These are phyloP conservation scores for Acer saccharum DNA, from an alignment of 345 rosid genomes.

Conservation along the genomic window DNA sequence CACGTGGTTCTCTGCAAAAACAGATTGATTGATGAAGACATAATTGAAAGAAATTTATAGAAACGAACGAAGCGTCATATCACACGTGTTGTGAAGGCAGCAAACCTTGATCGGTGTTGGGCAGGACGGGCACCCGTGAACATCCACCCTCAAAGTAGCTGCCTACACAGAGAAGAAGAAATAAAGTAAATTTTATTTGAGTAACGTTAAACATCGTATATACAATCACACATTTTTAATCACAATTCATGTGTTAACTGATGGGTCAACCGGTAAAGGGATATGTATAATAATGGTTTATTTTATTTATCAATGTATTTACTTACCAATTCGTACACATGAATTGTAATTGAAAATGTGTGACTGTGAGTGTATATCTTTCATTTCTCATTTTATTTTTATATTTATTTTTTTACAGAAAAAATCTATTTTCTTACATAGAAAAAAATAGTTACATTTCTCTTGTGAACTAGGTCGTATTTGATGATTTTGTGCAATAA, in stretches of 20 bases:
- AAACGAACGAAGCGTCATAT: not conserved
- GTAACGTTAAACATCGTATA: too few species aligned
- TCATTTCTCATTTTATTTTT: too few species aligned
- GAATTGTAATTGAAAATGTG: too few species aligned
- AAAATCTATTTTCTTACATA: too few species aligned
- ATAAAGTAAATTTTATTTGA: not conserved
- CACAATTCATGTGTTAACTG: too few species aligned
- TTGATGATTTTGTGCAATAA: not conserved
- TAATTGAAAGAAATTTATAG: not conserved
- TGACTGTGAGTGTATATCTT: too few species aligned
- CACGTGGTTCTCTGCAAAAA: constrained; percentile 28
- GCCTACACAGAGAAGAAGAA: constrained; percentile 23
- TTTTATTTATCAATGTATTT: too few species aligned
- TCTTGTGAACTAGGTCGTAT: not conserved
- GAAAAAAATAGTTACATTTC: not conserved
- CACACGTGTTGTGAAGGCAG: constrained; percentile 34
- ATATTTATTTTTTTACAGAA: not conserved
- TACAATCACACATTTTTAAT: too few species aligned
- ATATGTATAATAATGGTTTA: too few species aligned
- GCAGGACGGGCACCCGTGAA: constrained; percentile 27
- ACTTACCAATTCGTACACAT: too few species aligned
- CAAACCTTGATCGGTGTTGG: constrained; percentile 13
- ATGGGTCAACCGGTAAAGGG: too few species aligned
- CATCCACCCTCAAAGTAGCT: constrained; percentile 1
- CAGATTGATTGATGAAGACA: constrained; percentile 17